A percentile compares a stretch with the other conserved stretches of the same genome.
Evolutionary conservation across 2,329 filamentous ascomycete species (phyloP).

Genomic region (Fusarium virguliforme): DNA sequence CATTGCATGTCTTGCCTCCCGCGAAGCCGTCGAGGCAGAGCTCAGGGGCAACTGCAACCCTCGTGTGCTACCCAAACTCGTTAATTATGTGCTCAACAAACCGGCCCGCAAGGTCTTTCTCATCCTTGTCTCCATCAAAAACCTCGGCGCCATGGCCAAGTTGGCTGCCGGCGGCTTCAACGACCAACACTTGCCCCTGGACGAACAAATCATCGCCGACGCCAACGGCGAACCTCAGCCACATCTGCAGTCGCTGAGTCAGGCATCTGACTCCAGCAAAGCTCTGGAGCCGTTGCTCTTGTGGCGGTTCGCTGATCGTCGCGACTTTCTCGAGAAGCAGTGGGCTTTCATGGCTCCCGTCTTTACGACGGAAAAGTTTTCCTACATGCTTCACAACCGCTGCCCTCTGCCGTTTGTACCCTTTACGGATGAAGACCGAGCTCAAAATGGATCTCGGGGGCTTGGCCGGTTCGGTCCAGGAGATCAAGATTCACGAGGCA

Average conservation of each 20-base stretch:
- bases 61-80: accelerated
- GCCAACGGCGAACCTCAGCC: neutral
- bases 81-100: neutral
- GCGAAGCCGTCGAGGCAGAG: neutral
- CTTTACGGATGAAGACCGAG: accelerated
- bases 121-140: neutral
- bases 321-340: neutral
- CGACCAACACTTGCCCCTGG: neutral
- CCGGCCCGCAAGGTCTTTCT: neutral
- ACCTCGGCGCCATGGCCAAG: neutral
- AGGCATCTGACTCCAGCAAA: accelerated
- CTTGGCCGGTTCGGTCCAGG: neutral
- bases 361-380: neutral
- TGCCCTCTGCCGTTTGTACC: neutral
- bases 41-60: neutral
- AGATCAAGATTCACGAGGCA: neutral
- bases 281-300: neutral
- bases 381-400: neutral
- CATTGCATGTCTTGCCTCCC: neutral
- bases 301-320: accelerated
- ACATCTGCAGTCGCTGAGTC: neutral
- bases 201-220: accelerated
- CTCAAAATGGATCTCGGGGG: neutral
- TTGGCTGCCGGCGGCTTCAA: neutral
- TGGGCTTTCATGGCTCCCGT: slow-evolving; percentile 1